Evolutionary conservation across 2,329 filamentous ascomycete genomes (phyloP).

Genomic region (Pseudogymnoascus sp.): DNA sequence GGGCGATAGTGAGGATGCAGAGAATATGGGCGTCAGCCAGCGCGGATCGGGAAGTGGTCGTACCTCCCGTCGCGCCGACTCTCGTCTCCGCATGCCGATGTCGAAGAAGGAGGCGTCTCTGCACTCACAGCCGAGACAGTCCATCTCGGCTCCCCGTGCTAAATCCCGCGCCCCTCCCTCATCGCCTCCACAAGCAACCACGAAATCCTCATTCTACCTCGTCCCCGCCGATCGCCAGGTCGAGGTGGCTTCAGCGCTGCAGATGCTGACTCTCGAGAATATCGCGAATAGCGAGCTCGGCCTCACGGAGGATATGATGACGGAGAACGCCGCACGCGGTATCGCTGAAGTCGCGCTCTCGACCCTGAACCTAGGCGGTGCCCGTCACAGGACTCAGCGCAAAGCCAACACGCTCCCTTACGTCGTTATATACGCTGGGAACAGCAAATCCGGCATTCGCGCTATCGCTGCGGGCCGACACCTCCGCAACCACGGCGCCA

Average conservation of each 20-base stretch:
- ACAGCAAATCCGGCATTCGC: conserved; percentile 79
- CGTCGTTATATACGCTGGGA: conserved; percentile 80
- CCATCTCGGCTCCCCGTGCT: conserved; percentile 28
- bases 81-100: conserved; percentile 25
- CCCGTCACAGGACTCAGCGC: conserved; percentile 25
- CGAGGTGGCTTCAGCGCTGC: conserved; percentile 61
- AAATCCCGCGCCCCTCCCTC: conserved; percentile 26
- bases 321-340: conserved; percentile 81
- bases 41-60: conserved; percentile 33
- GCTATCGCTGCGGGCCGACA: conserved; percentile 81
- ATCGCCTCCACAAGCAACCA: conserved; percentile 22
- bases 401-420: conserved; percentile 32
- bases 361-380: conserved; percentile 43
- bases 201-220: conserved; percentile 39
- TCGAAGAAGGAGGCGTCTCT: neutral
- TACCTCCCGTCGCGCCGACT: conserved; percentile 32
- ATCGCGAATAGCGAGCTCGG: conserved; percentile 82
- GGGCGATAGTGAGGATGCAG: conserved; percentile 42
- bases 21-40: conserved; percentile 20
- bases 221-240: conserved; percentile 47
- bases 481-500: conserved; percentile 71
- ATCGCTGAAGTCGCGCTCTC: conserved; percentile 76
- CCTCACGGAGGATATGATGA: conserved; percentile 80
- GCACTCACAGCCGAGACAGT: conserved; percentile 20
- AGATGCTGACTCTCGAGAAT: conserved; percentile 89